These are phyloP conservation scores for Gliomastix tumulicola DNA, from an alignment of 2,329 filamentous ascomycete species.

Conservation along the genomic window DNA sequence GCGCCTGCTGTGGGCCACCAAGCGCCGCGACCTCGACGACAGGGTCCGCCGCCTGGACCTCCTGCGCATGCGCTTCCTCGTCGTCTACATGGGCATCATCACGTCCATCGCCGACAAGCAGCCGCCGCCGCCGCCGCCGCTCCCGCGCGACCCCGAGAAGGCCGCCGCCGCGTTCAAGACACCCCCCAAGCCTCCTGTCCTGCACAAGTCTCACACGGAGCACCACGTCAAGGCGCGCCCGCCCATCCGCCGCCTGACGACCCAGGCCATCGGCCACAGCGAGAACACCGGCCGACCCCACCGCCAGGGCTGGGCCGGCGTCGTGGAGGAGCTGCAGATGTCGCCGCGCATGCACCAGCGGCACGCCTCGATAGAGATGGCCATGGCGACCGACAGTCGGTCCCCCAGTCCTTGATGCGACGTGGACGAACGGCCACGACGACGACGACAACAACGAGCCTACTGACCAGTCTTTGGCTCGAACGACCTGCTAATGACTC, in stretches of 20 bases:
- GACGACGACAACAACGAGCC: neutral
- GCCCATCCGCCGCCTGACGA: constrained; percentile 44
- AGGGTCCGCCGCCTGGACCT: constrained; percentile 52
- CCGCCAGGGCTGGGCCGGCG: constrained; percentile 53
- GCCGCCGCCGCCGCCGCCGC: constrained; percentile 16
- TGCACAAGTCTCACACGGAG: constrained; percentile 36
- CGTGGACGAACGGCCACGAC: constrained; percentile 9
- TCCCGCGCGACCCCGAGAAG: constrained; percentile 24
- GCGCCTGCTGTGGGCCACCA: constrained; percentile 51
- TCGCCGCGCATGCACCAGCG: constrained; percentile 55
- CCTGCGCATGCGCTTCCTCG: constrained; percentile 57
- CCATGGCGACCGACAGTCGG: no score
- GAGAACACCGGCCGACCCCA: constrained; percentile 39
- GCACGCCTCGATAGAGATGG: constrained; percentile 54
- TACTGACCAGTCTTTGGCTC: neutral
- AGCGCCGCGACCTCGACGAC: constrained; percentile 47
- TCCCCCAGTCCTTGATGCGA: no score
- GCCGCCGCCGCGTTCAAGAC: constrained; percentile 7
- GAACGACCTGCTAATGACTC: no score
- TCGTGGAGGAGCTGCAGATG: constrained; percentile 55
- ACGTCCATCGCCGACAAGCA: constrained; percentile 26
- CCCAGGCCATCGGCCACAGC: constrained; percentile 45
- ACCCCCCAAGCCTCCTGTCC: constrained; percentile 14
- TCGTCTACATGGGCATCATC: constrained; percentile 57
- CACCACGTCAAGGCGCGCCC: constrained; percentile 32